Base-by-base conservation (phyloP, 2,329 filamentous ascomycete species). In the Penicillium sp. region DNA sequence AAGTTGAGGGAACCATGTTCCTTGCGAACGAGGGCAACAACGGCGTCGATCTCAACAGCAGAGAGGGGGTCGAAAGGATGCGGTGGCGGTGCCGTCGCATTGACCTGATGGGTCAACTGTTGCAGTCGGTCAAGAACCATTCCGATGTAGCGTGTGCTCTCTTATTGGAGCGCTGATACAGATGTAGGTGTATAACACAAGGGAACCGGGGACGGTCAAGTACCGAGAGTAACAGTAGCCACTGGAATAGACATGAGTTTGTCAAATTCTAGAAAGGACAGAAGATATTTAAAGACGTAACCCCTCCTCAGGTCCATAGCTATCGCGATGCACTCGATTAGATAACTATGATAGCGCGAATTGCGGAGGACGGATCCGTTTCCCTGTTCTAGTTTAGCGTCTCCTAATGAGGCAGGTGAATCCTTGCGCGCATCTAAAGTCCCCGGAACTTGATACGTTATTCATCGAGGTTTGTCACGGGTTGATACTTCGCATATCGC, bases 41-140 rank as follows among this genome's bases (percentile, higher is more conserved):
- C 83, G 18, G 79, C 72, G 60, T 87, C 83, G 59, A 95, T 95
- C 70, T 95, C 90, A 1, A 75, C 71, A 8, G 79, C 75, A 8
- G 79, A 80, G 40, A 95, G 82, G 46, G 89, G 89, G 63, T 95
- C 89, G 56, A 93, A 80, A 5, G 89, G 89, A 64, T 95, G 84
- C 31, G 80, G 78, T 43, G 75, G 74, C 32, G 74, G 66, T 25
- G 74, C 64, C 24, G 77, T 74, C 48, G 80, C 81, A 46, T 76
- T 79, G 62, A 87, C 69, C 61, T 86, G 83, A 46, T 78, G 75
- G 57, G 81, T 75, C 64, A 86, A 74, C 63, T 84, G 82, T 71
- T 82, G 81, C 40, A 86, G 72, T 59, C 82, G 78, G 59, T 84
- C 80, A 58, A 84, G 75, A 58, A 81, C 80, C 81, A 83, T 83